Evolutionary conservation across 306 rosid species (phyloP).

Genomic region (Vigna mungo): DNA sequence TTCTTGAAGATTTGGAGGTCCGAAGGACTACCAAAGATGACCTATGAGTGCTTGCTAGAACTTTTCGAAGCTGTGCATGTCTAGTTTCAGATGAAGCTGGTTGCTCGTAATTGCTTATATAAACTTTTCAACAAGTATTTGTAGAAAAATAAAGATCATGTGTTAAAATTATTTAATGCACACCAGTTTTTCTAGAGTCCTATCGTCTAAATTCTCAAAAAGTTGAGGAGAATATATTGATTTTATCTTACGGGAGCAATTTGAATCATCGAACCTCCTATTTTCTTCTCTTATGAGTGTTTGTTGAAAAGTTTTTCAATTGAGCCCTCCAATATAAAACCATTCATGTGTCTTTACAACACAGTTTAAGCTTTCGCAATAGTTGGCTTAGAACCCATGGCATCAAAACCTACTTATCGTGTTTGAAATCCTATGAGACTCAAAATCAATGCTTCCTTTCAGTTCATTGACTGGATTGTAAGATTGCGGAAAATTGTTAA

Average conservation of each 20-base stretch:
- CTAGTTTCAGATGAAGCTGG: slow-evolving; percentile 3
- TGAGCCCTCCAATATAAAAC: not conserved
- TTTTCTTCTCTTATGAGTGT: not conserved
- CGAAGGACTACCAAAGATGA: not conserved
- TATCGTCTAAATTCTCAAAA: not conserved
- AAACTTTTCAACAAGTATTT: not conserved
- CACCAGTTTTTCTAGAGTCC: not conserved
- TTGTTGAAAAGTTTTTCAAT: not conserved
- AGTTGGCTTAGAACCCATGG: not conserved
- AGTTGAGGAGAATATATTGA: not conserved
- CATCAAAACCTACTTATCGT: not conserved
- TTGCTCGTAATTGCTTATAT: not conserved
- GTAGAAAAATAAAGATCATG: not conserved
- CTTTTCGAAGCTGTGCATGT: not conserved
- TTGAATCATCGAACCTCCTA: not conserved
- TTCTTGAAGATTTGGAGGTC: not conserved
- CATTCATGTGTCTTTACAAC: not conserved
- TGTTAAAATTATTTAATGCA: not conserved
- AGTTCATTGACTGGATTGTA: not conserved
- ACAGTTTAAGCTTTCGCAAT: not conserved
- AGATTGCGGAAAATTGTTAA: not conserved
- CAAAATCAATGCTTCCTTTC: not conserved
- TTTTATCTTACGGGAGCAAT: not conserved
- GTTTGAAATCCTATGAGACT: not conserved
- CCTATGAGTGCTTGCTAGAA: slow-evolving; percentile 11